Evolutionary conservation across 2,329 filamentous ascomycete species (phyloP), one percentile per base, ranked within the genome.

Genomic region (Cadophora luteo-olivacea): DNA sequence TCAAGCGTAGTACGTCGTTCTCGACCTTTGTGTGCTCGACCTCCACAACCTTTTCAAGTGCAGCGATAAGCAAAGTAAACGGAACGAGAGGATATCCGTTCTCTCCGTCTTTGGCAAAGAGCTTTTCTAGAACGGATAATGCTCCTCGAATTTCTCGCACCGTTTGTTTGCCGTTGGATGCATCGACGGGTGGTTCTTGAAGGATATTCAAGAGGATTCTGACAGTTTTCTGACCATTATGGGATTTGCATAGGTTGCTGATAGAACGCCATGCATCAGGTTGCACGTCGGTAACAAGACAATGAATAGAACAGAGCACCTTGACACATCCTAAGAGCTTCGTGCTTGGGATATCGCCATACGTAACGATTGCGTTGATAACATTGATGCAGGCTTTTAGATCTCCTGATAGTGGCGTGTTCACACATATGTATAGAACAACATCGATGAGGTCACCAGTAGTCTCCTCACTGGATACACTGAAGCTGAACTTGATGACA

Each of bases 401-500:
- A 74, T 94, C 91, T 33, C 86, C 84, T 61, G 88, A 83, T 36
- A 85, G 82, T 61, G 84, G 89, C 0, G 91, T 93, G 72, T 85
- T 87, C 78, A 88, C 85, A 79, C 91, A 93, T 57, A 94, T 91
- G 64, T 83, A 80, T 57, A 93, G 82, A 9, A 92, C 80, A 14
- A 84, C 84, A 67, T 87, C 84, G 67, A 94, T 86, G 64, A 94
- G 80, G 3, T 82, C 82, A 63, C 84, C 84, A 24, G 91, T 83
- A 57, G 90, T 86, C 38, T 84, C 79, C 71, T 92, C 89, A 71
- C 86, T 85, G 29, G 91, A 88, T 38, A 88, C 84, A 72, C 89
- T 91, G 77, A 89, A 91, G 77, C 90, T 92, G 82, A 92, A 94
- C 76, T 92, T 93, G 80, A 92, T 88, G 65, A 92, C 84, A 70